A percentile compares a stretch with the other conserved stretches of the same genome.
Conservation (phyloP, 2,329 filamentous ascomycete genomes). For the Stachybotrys chartarum region DNA sequence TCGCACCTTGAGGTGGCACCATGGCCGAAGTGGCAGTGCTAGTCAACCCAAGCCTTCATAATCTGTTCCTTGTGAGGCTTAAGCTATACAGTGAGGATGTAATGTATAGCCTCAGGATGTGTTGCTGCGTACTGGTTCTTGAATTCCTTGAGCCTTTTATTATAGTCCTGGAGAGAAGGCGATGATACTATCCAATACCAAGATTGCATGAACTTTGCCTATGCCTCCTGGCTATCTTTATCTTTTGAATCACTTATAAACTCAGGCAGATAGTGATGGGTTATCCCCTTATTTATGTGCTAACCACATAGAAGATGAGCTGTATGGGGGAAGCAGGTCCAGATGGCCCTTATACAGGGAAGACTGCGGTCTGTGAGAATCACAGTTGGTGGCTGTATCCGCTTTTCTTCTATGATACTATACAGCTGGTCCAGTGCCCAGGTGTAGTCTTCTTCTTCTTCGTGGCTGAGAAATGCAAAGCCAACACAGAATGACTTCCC, state of each 20-base stretch:
- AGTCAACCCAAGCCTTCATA: not conserved
- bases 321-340: not conserved
- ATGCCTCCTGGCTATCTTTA: not conserved
- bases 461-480: not conserved
- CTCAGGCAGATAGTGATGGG: not conserved
- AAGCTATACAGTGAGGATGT: not conserved
- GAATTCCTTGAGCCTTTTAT: not conserved
- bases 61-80: not conserved
- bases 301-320: not conserved
- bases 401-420: not conserved
- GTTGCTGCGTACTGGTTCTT: not conserved
- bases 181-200: not conserved
- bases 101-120: not conserved
- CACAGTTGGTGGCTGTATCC: not conserved
- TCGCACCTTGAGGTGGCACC: not conserved
- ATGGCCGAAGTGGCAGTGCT: not conserved
- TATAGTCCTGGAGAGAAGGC: not conserved
- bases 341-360: not conserved
- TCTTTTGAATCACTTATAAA: not conserved
- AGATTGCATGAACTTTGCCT: not conserved
- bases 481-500: not conserved
- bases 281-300: not conserved
- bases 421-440: not conserved
- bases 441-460: not conserved
- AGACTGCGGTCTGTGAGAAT: not conserved